Percentiles rank a stretch among this genome's conserved stretches.
phyloP scores from a whole-genome alignment of 2,329 filamentous ascomycete genomes.

The Pyricularia sp. region DNA sequence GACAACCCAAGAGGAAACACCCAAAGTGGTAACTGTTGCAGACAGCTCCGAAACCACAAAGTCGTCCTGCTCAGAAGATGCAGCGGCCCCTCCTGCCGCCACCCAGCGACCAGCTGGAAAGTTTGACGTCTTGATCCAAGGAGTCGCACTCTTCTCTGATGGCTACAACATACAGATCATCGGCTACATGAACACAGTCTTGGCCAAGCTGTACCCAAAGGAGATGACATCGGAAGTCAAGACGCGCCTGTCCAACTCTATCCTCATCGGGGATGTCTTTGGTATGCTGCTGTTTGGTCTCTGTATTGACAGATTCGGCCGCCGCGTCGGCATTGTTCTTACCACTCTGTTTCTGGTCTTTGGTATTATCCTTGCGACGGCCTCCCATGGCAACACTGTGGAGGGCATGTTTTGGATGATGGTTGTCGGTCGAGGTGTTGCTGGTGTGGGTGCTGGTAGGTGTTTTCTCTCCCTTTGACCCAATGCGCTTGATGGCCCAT shows the following conservation, averaged over 20 bases:
- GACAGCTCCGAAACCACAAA: neutral
- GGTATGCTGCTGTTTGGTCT: constrained; percentile 46
- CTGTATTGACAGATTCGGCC: constrained; percentile 38
- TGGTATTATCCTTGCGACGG: constrained; percentile 35
- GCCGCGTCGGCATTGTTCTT: constrained; percentile 33
- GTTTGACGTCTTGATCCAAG: constrained; percentile 18
- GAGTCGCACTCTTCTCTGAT: constrained; percentile 21
- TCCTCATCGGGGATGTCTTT: constrained; percentile 44
- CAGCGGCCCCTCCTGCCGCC: neutral
- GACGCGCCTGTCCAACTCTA: constrained; percentile 43
- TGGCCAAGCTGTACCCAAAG: constrained; percentile 27
- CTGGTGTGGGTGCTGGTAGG: constrained; percentile 29
- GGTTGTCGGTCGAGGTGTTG: constrained; percentile 30
- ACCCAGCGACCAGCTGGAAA: constrained; percentile 42
- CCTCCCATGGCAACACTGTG: constrained; percentile 26
- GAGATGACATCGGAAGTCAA: constrained; percentile 32
- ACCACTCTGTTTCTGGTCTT: constrained; percentile 31
- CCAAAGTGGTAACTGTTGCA: neutral
- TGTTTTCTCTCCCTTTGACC: neutral
- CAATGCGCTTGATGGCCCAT: no score
- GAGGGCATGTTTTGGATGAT: constrained; percentile 42
- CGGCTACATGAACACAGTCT: constrained; percentile 22
- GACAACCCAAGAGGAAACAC: neutral
- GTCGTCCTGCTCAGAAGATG: neutral
- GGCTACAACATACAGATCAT: constrained; percentile 25